A percentile compares a stretch with the other conserved stretches of the same genome.
phyloP scores from a whole-genome alignment of 2,329 filamentous ascomycete genomes.

The Cladobotryum mycophilum region DNA sequence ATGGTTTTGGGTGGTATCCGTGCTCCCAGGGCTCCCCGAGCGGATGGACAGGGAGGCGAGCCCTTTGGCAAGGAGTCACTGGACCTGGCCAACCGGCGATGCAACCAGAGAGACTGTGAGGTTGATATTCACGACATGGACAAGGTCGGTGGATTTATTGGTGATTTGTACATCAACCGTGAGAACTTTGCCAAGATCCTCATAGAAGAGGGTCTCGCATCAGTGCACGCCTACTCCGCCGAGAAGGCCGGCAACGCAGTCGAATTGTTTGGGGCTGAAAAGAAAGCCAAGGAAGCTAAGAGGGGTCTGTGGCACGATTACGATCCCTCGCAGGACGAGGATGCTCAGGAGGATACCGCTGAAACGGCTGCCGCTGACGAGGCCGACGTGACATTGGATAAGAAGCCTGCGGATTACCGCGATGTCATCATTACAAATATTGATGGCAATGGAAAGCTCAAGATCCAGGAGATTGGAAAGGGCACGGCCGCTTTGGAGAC shows the following conservation, averaged over 20 bases:
- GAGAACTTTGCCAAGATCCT: slow-evolving; percentile 93
- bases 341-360: slow-evolving; percentile 45
- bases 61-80: slow-evolving; percentile 93
- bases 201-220: slow-evolving; percentile 88
- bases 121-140: slow-evolving; percentile 92
- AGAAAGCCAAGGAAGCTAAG: slow-evolving; percentile 78
- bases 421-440: slow-evolving; percentile 91
- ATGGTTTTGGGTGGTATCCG: slow-evolving; percentile 91
- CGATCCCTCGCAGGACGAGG: slow-evolving; percentile 80
- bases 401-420: slow-evolving; percentile 76
- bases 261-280: slow-evolving; percentile 82
- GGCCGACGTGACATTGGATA: slow-evolving; percentile 49
- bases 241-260: slow-evolving; percentile 87
- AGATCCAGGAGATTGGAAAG: slow-evolving; percentile 83
- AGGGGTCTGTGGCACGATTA: slow-evolving; percentile 93
- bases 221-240: slow-evolving; percentile 89
- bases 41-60: slow-evolving; percentile 71
- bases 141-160: slow-evolving; percentile 96
- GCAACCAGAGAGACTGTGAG: slow-evolving; percentile 91
- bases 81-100: slow-evolving; percentile 81
- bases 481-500: slow-evolving; percentile 80
- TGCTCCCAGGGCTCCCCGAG: slow-evolving; percentile 76
- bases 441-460: slow-evolving; percentile 73
- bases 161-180: slow-evolving; percentile 84
- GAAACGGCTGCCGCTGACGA: slow-evolving; percentile 46